Base-by-base conservation (phyloP, 176 grass and related monocot species). In the Dendrocalamus sinicus region DNA sequence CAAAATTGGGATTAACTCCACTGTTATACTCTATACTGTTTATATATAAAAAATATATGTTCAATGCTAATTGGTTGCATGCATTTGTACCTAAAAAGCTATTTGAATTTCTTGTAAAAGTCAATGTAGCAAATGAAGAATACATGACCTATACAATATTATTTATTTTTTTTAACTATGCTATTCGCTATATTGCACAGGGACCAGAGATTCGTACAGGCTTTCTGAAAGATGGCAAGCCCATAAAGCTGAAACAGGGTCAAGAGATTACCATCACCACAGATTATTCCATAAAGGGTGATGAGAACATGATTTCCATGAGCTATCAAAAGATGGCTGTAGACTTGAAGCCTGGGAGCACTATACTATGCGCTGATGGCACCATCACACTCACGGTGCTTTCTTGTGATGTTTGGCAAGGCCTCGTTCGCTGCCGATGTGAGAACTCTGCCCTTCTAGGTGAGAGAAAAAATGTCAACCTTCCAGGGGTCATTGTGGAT, bases 171-270 rank as follows among this genome's bases (percentile, higher is more conserved):
- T 5, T 70, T 1, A 68, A 68, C 61, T 57, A 43, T 67, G n/a
- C 35, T 72, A 81, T 44, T 82, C 50, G 40, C 19, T 68, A 6
- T 67, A 15, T 75, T 73, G 9, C 85, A 47, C 50, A 98, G 93
- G 95, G 95, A 7, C 91, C 93, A 69, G 95, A 95, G 89, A 97
- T 98, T 12, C 89, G 93, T 24, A 98, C 91, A 4, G 93, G 93
- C 5, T 90, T 98, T 88, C 9, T 95, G 67, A 90, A 90, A 83
- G 93, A 93, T 72, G 87, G 76, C 52, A 93, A 95, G 19, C 87
- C 87, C 37, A 63, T 98, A 77, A 69, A 91, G 67, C 50, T 98
- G 61, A 88, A 51, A 52, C 83, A 86, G 66, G 89, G 82, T 43
- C 74, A 95, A 9, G 93, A 93, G 54, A 95, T 98, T 39, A 93